Percentiles rank a stretch among this genome's conserved stretches.
phyloP scores from a whole-genome alignment of 169 alveolate species.

The Plasmodium relictum region DNA sequence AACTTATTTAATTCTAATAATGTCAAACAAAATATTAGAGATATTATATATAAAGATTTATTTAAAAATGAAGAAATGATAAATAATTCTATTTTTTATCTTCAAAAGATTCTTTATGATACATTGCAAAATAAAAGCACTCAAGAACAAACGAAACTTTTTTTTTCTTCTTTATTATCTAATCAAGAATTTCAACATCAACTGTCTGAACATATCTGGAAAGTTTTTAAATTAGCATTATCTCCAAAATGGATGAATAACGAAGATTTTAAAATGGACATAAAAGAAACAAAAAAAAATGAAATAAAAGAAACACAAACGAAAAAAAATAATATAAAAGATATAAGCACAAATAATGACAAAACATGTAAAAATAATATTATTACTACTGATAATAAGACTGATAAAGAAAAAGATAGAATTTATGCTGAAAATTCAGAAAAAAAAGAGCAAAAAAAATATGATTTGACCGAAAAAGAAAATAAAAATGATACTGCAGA shows the following conservation, averaged over 20 bases:
- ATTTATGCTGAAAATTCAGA: too few species aligned
- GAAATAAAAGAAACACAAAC: too few species aligned
- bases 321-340: too few species aligned
- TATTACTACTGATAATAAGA: too few species aligned
- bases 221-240: conserved; percentile 24
- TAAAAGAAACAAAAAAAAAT: conserved; percentile 4
- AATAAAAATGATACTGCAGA: too few species aligned
- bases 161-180: conserved; percentile 22
- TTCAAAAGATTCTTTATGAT: conserved; percentile 9
- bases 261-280: conserved; percentile 8
- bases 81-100: conserved; percentile 10
- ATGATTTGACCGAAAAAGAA: too few species aligned
- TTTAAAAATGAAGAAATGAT: conserved; percentile 41
- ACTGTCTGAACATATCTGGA: conserved; percentile 27
- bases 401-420: too few species aligned
- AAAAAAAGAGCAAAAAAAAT: too few species aligned
- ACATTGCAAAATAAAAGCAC: conserved; percentile 22
- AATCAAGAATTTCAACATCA: conserved; percentile 52
- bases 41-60: conserved; percentile 26
- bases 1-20: conserved; percentile 16
- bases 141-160: conserved; percentile 8
- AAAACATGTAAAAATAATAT: too few species aligned
- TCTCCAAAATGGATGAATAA: conserved; percentile 45
- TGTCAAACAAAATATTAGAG: conserved; percentile 24
- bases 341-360: too few species aligned